Percentiles rank a stretch among this genome's conserved stretches.
These are phyloP conservation scores for Hypoxylon rickii DNA, from an alignment of 495 filamentous ascomycete genomes.

Conservation along the genomic window DNA sequence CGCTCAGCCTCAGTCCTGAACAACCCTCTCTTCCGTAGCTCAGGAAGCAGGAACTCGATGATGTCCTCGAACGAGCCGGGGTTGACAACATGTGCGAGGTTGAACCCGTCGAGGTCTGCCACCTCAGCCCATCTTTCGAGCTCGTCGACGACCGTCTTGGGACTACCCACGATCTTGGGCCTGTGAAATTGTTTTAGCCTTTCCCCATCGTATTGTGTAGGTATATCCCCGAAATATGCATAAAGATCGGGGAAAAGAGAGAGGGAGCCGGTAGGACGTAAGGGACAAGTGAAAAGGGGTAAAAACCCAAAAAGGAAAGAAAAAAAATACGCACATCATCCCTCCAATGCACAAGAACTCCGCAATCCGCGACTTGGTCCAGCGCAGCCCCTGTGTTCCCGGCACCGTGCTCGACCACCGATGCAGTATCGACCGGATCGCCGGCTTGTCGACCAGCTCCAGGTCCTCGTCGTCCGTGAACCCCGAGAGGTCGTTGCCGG, in stretches of 20 bases:
- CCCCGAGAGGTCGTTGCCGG: conserved; percentile 54
- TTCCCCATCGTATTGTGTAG: neutral
- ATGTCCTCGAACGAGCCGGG: conserved; percentile 43
- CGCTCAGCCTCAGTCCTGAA: conserved; percentile 57
- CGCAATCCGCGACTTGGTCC: conserved; percentile 59
- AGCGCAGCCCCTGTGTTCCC: conserved; percentile 43
- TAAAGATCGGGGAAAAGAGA: no score
- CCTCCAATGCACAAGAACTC: conserved; percentile 60
- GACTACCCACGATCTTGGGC: conserved; percentile 55
- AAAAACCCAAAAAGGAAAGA: neutral
- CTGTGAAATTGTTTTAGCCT: conserved; percentile 18
- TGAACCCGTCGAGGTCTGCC: conserved; percentile 52
- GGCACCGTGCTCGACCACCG: conserved; percentile 48
- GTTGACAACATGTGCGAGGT: conserved; percentile 36
- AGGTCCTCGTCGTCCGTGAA: conserved; percentile 62
- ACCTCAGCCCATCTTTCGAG: conserved; percentile 61
- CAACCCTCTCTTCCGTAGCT: conserved; percentile 49
- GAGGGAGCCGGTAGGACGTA: neutral
- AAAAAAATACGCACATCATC: conserved; percentile 31
- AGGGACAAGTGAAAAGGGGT: neutral
- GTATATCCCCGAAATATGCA: no score
- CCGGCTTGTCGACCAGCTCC: conserved; percentile 57
- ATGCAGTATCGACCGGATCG: conserved; percentile 48
- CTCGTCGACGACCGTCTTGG: conserved; percentile 57
- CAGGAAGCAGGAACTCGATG: conserved; percentile 38